phyloP scores from a whole-genome alignment of 2,329 filamentous ascomycete genomes.

The Aspergillus sp. region DNA sequence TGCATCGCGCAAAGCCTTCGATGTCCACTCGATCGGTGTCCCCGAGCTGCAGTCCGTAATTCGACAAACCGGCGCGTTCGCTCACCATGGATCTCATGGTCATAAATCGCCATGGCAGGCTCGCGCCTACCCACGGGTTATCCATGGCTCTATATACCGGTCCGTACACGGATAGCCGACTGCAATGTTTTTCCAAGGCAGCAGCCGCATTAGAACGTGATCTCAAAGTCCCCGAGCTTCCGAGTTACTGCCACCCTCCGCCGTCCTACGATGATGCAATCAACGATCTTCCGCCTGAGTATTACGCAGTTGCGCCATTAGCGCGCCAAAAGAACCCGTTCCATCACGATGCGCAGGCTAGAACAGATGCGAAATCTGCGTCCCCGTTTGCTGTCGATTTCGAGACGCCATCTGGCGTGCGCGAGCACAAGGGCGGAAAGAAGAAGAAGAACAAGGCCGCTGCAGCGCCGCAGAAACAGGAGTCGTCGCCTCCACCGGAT shows the following conservation, averaged over 20 bases:
- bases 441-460: slow-evolving; percentile 24
- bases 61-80: background rate
- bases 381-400: slow-evolving; percentile 23
- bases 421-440: slow-evolving; percentile 31
- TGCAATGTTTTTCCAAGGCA: background rate
- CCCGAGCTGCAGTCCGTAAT: slow-evolving; percentile 7
- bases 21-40: slow-evolving; percentile 14
- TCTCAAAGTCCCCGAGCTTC: slow-evolving; percentile 12
- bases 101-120: slow-evolving; percentile 3
- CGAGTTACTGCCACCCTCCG: slow-evolving; percentile 23
- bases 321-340: slow-evolving; percentile 21
- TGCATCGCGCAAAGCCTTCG: background rate
- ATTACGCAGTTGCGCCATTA: slow-evolving; percentile 25
- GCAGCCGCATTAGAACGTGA: slow-evolving; percentile 10
- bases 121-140: background rate
- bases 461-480: slow-evolving; percentile 12
- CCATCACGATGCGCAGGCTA: slow-evolving; percentile 5
- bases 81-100: slow-evolving; percentile 17
- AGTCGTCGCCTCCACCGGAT: slow-evolving; percentile 20
- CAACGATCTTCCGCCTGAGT: slow-evolving; percentile 33
- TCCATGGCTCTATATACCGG: background rate
- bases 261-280: slow-evolving; percentile 33
- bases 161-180: background rate
- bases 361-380: slow-evolving; percentile 5
- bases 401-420: slow-evolving; percentile 20